Evolutionary conservation across 2,329 filamentous ascomycete species (phyloP).

Genomic region (Nannizziopsis barbatae): DNA sequence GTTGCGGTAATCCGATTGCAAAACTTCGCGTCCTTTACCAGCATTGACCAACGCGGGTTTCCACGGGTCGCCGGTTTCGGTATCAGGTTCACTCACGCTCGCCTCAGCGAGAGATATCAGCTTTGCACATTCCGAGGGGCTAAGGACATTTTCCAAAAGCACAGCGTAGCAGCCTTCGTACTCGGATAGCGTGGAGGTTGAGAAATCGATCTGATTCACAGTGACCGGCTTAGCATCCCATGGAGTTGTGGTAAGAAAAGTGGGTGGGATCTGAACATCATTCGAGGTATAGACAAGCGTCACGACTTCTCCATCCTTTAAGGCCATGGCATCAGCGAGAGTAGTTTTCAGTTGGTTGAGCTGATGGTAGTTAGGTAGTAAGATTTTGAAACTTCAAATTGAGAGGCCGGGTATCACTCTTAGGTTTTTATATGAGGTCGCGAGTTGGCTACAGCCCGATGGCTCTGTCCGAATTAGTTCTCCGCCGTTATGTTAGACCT

Average conservation of each 20-base stretch:
- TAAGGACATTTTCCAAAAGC: conserved; percentile 54
- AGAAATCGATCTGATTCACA: conserved; percentile 45
- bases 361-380: too few relatives aligned
- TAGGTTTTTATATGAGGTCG: too few relatives aligned
- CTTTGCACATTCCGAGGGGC: conserved; percentile 50
- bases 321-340: too few relatives aligned
- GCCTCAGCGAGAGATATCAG: conserved; percentile 44
- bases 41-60: conserved; percentile 57
- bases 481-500: too few relatives aligned
- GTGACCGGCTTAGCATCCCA: conserved; percentile 32
- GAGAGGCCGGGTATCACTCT: too few relatives aligned
- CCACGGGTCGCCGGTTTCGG: conserved; percentile 39
- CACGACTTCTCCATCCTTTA: too few relatives aligned
- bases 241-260: conserved; percentile 30
- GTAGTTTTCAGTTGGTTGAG: too few relatives aligned
- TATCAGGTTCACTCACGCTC: conserved; percentile 2
- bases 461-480: too few relatives aligned
- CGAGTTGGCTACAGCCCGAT: too few relatives aligned
- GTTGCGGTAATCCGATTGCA: conserved; percentile 50
- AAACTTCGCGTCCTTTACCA: conserved; percentile 49
- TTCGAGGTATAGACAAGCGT: conserved; percentile 3
- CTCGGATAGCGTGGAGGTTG: conserved; percentile 39
- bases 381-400: too few relatives aligned
- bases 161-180: conserved; percentile 48
- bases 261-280: conserved; percentile 12